phyloP scores from a whole-genome alignment of 345 rosid species.

The Gynandropsis gynandra region DNA sequence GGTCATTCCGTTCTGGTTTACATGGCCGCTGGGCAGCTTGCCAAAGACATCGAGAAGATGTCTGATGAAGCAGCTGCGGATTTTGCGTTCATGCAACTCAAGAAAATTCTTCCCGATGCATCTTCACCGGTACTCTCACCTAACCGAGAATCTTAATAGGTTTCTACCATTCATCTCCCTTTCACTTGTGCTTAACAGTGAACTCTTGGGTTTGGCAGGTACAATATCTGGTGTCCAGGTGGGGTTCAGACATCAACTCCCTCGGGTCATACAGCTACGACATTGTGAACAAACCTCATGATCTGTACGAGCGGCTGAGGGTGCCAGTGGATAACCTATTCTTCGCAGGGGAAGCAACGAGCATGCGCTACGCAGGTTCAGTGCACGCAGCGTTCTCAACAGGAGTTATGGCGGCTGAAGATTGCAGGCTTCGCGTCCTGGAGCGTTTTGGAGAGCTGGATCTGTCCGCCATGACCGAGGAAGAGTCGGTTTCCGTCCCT shows the following conservation, averaged over 20 bases:
- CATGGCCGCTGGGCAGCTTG: constrained; percentile 98
- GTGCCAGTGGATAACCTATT: constrained; percentile 87
- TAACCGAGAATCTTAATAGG: too few relatives aligned
- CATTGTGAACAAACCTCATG: constrained; percentile 72
- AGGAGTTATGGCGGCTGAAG: constrained; percentile 89
- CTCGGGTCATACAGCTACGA: constrained; percentile 92
- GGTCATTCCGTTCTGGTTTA: constrained; percentile 81
- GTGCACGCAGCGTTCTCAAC: constrained; percentile 90
- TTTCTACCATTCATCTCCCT: too few relatives aligned
- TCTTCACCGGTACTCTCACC: constrained; percentile 71
- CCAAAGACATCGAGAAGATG: constrained; percentile 91
- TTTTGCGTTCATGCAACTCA: constrained; percentile 77
- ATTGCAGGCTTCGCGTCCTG: constrained; percentile 84
- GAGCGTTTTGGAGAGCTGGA: constrained; percentile 83
- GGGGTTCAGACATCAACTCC: constrained; percentile 73
- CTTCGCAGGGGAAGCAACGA: constrained; percentile 98
- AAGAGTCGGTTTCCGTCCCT: constrained; percentile 53
- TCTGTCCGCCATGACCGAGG: constrained; percentile 67
- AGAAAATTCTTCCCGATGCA: constrained; percentile 89
- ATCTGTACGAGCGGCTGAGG: constrained; percentile 81
- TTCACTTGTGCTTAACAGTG: too few relatives aligned
- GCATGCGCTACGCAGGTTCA: constrained; percentile 71
- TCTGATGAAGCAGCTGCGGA: constrained; percentile 86
- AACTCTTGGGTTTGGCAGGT: constrained; percentile 38
- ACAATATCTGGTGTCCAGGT: constrained; percentile 67